phyloP scores from a whole-genome alignment of 108 stramenopile genomes.

The Skeletonema grethae region DNA sequence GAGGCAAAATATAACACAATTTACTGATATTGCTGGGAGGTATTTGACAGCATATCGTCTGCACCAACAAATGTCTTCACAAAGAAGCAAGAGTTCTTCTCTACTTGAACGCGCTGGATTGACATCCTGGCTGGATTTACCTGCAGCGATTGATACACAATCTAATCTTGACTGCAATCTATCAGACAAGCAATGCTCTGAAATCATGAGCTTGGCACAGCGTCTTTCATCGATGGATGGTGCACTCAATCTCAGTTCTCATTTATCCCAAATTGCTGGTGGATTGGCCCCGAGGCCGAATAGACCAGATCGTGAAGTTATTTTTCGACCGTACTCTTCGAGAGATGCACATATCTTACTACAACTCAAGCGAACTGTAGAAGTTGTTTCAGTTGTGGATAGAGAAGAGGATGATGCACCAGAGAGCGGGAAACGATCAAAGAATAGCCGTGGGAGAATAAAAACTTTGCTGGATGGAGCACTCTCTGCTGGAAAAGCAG shows the following conservation, averaged over 20 bases:
- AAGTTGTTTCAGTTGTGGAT: conserved; percentile 37
- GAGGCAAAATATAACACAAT: not conserved
- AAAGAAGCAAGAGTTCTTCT: conserved; percentile 24
- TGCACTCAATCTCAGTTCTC: conserved; percentile 27
- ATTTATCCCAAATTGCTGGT: conserved; percentile 58
- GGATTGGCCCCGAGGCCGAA: conserved; percentile 68
- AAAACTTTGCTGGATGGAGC: conserved; percentile 67
- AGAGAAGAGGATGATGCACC: not conserved
- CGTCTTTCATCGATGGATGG: conserved; percentile 35
- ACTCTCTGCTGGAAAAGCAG: conserved; percentile 72
- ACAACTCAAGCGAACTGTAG: conserved; percentile 77
- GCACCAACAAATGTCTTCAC: conserved; percentile 21
- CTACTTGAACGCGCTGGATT: conserved; percentile 36
- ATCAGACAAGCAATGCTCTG: conserved; percentile 6
- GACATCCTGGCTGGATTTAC: conserved; percentile 49
- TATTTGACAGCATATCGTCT: conserved; percentile 38
- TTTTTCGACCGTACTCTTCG: conserved; percentile 78
- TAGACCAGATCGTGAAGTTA: conserved; percentile 66
- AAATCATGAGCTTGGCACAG: conserved; percentile 14
- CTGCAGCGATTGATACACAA: conserved; percentile 9
- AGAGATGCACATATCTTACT: conserved; percentile 82
- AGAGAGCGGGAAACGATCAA: not conserved
- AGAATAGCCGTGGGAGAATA: conserved; percentile 28
- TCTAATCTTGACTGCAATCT: conserved; percentile 4
- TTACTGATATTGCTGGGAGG: conserved; percentile 17